These are phyloP conservation scores for Aphanomyces invadans DNA, from an alignment of 352 stramenopile species.

Conservation along the genomic window DNA sequence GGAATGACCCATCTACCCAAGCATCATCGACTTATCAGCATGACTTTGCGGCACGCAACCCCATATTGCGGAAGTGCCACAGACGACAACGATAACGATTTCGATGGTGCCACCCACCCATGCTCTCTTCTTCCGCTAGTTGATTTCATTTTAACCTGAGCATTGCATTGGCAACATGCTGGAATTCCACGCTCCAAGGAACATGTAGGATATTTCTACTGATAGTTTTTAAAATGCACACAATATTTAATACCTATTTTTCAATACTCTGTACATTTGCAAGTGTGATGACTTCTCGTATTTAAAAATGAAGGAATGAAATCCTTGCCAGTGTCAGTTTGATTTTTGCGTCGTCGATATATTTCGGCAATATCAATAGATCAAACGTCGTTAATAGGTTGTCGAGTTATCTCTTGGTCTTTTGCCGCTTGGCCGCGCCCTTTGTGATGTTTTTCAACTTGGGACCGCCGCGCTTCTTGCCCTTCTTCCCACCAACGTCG, in stretches of 20 bases:
- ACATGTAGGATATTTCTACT: no score
- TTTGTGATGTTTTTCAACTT: conserved; percentile 75
- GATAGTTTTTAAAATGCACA: no score
- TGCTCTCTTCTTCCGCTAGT: no score
- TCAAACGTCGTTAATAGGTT: not conserved
- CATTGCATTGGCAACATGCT: no score
- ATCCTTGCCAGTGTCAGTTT: no score
- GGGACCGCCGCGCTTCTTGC: conserved; percentile 30
- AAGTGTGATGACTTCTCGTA: no score
- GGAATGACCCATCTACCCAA: not conserved
- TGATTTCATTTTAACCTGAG: no score
- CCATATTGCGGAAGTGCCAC: conserved; percentile 3
- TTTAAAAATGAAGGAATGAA: no score
- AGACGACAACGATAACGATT: not conserved
- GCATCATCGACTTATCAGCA: not conserved
- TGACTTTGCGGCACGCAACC: not conserved
- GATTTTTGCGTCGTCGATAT: no score
- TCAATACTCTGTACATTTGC: conserved; percentile 4
- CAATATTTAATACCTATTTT: no score
- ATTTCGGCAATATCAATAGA: no score
- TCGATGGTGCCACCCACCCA: conserved; percentile 4
- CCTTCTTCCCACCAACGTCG: conserved; percentile 27
- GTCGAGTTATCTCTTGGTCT: conserved; percentile 36
- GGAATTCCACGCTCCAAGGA: no score
- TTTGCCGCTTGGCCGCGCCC: conserved; percentile 40